A percentile compares a stretch with the other conserved stretches of the same genome.
These are phyloP conservation scores for Canavalia ensiformis DNA, from an alignment of 306 rosid genomes.

Conservation along the genomic window DNA sequence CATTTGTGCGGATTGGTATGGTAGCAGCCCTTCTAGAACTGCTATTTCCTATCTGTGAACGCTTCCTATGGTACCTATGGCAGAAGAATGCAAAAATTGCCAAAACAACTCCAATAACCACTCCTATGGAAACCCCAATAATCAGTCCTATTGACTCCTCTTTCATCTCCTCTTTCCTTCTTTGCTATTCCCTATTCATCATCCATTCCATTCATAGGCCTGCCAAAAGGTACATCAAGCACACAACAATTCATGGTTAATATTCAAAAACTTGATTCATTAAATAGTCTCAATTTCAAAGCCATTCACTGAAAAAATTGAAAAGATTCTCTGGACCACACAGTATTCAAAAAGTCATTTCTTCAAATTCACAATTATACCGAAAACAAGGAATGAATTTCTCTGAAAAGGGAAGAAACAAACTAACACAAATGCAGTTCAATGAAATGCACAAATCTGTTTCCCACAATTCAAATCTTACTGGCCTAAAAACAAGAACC, in stretches of 20 bases:
- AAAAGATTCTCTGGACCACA: neutral
- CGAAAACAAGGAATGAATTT: neutral
- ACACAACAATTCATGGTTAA: slow-evolving; percentile 33
- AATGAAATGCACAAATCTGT: slow-evolving; percentile 13
- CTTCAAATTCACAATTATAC: neutral
- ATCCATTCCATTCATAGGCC: slow-evolving; percentile 60
- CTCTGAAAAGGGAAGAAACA: neutral
- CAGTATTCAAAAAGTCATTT: neutral
- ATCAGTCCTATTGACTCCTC: slow-evolving; percentile 76
- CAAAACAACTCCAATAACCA: slow-evolving; percentile 81
- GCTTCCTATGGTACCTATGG: slow-evolving; percentile 72
- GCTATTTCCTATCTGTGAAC: slow-evolving; percentile 81
- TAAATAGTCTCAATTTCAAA: slow-evolving; percentile 26
- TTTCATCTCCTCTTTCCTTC: slow-evolving; percentile 63
- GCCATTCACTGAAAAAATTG: slow-evolving; percentile 15
- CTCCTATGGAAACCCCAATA: slow-evolving; percentile 81
- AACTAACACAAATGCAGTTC: slow-evolving; percentile 14
- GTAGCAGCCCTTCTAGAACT: slow-evolving; percentile 84
- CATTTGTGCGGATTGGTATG: slow-evolving; percentile 76
- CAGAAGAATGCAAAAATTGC: slow-evolving; percentile 75
- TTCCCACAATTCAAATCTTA: neutral
- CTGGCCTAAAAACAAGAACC: neutral
- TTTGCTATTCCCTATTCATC: slow-evolving; percentile 44
- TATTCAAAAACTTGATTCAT: neutral
- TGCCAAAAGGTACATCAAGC: slow-evolving; percentile 48